These are phyloP conservation scores for Cordyceps sp. DNA, from an alignment of 2,329 filamentous ascomycete species.

Conservation along the genomic window DNA sequence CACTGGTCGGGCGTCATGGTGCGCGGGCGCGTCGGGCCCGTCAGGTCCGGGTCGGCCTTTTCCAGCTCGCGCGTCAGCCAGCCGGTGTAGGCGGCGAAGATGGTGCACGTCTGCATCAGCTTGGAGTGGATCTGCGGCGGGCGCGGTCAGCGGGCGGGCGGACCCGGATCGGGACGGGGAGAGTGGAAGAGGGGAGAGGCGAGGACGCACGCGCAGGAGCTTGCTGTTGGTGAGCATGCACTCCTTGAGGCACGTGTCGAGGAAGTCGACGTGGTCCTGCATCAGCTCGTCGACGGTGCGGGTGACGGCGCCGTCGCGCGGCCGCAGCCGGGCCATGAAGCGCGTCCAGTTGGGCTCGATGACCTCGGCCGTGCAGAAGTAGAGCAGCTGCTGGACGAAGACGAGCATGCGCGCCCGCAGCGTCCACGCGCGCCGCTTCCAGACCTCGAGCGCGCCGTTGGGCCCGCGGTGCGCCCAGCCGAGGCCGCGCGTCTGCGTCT, in stretches of 20 bases:
- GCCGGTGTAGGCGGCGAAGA: slow-evolving; percentile 82
- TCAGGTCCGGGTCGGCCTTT: slow-evolving; percentile 66
- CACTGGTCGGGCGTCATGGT: slow-evolving; percentile 46
- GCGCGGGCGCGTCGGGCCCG: slow-evolving; percentile 36
- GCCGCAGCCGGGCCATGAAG: slow-evolving; percentile 72
- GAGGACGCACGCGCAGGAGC: slow-evolving; percentile 53
- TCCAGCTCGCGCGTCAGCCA: slow-evolving; percentile 74
- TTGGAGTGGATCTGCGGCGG: slow-evolving; percentile 75
- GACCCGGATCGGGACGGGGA: not conserved
- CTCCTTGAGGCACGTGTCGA: slow-evolving; percentile 95
- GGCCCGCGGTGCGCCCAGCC: slow-evolving; percentile 73
- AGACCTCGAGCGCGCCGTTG: slow-evolving; percentile 60
- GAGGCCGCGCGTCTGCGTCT: slow-evolving; percentile 65
- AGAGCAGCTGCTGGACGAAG: slow-evolving; percentile 90
- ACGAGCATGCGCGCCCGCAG: slow-evolving; percentile 87
- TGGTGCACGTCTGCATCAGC: slow-evolving; percentile 85
- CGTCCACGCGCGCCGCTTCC: slow-evolving; percentile 88
- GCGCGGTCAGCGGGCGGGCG: not conserved
- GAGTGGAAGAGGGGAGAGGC: slow-evolving; percentile 8
- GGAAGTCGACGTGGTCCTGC: slow-evolving; percentile 96
- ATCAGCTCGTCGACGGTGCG: slow-evolving; percentile 93
- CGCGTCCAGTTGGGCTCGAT: slow-evolving; percentile 96
- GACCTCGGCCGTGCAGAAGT: slow-evolving; percentile 93
- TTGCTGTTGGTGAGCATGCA: slow-evolving; percentile 98
- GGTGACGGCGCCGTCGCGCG: slow-evolving; percentile 27